Conservation (phyloP, 2,329 filamentous ascomycete genomes). For the Aspergillus sp. region DNA sequence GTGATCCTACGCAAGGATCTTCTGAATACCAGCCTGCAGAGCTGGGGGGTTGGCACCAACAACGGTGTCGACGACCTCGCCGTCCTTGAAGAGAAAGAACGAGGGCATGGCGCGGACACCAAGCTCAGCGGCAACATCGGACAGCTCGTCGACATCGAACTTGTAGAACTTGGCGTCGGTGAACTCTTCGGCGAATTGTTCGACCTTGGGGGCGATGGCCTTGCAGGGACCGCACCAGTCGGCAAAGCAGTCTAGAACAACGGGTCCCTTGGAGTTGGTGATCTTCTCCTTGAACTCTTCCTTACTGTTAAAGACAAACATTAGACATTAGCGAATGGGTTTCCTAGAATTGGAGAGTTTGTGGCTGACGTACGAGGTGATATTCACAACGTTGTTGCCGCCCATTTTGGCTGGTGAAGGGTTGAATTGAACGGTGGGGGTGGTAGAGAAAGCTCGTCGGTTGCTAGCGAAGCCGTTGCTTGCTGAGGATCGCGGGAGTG, state of each 20-base stretch:
- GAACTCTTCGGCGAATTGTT: slow-evolving; percentile 61
- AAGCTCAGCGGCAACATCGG: slow-evolving; percentile 73
- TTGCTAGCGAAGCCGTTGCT: slow-evolving; percentile 4
- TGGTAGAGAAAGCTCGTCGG: slow-evolving; percentile 29
- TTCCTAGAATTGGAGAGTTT: neutral
- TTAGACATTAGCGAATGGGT: neutral
- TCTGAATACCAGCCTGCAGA: slow-evolving; percentile 50
- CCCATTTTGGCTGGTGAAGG: slow-evolving; percentile 41
- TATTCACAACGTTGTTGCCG: slow-evolving; percentile 21
- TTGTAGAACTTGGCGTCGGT: slow-evolving; percentile 74
- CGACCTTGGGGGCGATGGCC: slow-evolving; percentile 75
- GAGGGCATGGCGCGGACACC: slow-evolving; percentile 90
- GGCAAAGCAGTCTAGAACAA: slow-evolving; percentile 85
- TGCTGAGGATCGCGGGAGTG: slow-evolving; percentile 5
- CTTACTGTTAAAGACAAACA: slow-evolving; percentile 46
- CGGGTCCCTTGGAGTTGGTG: slow-evolving; percentile 51
- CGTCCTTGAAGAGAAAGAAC: slow-evolving; percentile 80
- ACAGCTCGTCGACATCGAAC: slow-evolving; percentile 83
- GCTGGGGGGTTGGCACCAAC: slow-evolving; percentile 77
- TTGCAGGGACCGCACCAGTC: slow-evolving; percentile 96
- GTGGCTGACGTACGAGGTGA: slow-evolving; percentile 24
- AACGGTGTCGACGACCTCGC: slow-evolving; percentile 69
- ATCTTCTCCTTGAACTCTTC: slow-evolving; percentile 58
- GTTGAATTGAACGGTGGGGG: slow-evolving; percentile 38
- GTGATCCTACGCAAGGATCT: slow-evolving; percentile 20